Evolutionary conservation across 2,329 filamentous ascomycete species (phyloP), one percentile per base, ranked within the genome.

Genomic region (Pestalotiopsis sp.): DNA sequence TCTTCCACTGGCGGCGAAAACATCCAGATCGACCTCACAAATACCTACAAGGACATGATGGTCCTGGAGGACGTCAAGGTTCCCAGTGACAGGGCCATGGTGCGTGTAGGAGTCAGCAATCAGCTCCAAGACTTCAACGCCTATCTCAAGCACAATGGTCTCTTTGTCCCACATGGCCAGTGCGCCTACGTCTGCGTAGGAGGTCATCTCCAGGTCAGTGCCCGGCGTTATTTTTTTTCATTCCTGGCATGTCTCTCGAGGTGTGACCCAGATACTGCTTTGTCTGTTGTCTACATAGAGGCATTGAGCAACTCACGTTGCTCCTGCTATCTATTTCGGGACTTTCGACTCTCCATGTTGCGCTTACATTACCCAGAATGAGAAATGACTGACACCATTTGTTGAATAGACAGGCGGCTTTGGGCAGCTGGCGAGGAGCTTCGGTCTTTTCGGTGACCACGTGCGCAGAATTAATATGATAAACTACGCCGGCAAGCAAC

Each of bases 391-490:
- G 31, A 36, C 31, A 36, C 31, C 31, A 36, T 36, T 36, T 36
- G 31, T 36, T 9, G 82, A 78, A 0, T 83, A 86, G 69, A 84
- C 82, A 0, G 84, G 84, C 49, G 84, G 84, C 3, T 85, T 83
- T 64, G 83, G 84, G 1, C 82, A 84, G 68, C 75, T 85, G 0
- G 82, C 75, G 4, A 82, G 84, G 5, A 82, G 81, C 70, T 86
- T 86, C 61, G 88, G 88, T 1, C 79, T 90, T 0, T 83, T 82
- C 3, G 86, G 86, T 0, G 88, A 90, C 69, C 83, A 88, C 64
- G 82, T 86, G 6, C 73, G 86, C 1, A 80, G 82, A 14, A 80
- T 83, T 59, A 80, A 85, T 57, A 81, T 87, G 1, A 77, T 90
- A 2, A 82, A 83, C 27, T 82, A 82, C 0, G 76, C 80, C 17